Conservation (phyloP, 305 asterid species). For the Rubia balearica region DNA sequence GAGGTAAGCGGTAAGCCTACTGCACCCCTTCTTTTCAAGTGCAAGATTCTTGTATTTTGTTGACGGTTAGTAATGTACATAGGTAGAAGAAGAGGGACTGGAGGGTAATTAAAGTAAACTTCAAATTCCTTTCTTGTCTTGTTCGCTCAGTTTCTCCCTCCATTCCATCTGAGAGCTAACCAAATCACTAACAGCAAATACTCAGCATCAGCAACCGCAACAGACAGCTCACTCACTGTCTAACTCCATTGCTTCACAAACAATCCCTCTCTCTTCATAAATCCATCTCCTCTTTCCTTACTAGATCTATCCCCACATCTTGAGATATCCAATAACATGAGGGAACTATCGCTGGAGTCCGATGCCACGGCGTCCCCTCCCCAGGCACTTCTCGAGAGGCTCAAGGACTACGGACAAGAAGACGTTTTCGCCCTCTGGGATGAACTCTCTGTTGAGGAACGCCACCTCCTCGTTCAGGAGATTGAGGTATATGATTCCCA, state of each 20-base stretch:
- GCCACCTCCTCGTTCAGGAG: slow-evolving; percentile 66
- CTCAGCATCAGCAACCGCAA: not conserved
- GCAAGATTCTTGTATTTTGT: too few species aligned
- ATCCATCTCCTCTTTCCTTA: not conserved
- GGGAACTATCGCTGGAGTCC: slow-evolving; percentile 16
- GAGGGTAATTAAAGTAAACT: too few species aligned
- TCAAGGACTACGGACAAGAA: slow-evolving; percentile 96
- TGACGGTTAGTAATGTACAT: too few species aligned
- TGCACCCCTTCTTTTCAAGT: too few species aligned
- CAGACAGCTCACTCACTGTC: not conserved
- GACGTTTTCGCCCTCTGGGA: slow-evolving; percentile 86
- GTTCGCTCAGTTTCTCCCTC: slow-evolving; percentile 17
- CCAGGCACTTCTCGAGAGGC: slow-evolving; percentile 74
- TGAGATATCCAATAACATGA: slow-evolving; percentile 12
- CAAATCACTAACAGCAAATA: not conserved
- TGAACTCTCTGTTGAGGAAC: slow-evolving; percentile 70
- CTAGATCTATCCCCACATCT: not conserved
- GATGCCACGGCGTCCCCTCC: slow-evolving; percentile 42
- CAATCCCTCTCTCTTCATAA: not conserved
- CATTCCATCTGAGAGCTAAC: slow-evolving; percentile 12
- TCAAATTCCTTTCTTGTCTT: slow-evolving; percentile 17
- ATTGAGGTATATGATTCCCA: slow-evolving; percentile 49
- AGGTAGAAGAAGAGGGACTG: too few species aligned
- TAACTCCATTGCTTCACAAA: not conserved
- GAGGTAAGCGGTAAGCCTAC: too few species aligned